Percentiles rank a stretch among this genome's conserved stretches.
Evolutionary conservation across 2,329 filamentous ascomycete genomes (phyloP).

Genomic region (Apiospora hydei): DNA sequence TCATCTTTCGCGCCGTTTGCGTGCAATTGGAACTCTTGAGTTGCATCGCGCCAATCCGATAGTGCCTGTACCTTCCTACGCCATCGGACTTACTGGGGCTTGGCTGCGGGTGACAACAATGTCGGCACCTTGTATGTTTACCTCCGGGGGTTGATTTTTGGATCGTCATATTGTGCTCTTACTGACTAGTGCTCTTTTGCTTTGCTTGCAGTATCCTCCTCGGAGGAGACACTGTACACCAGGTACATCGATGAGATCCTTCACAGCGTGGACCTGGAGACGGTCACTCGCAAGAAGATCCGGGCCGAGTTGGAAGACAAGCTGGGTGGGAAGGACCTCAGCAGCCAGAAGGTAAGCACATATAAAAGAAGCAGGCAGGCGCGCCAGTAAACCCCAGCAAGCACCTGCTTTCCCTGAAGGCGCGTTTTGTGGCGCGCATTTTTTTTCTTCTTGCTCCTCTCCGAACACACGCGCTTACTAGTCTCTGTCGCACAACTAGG

Average conservation of each 20-base stretch:
- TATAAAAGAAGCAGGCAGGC: neutral
- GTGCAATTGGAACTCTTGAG: constrained; percentile 2
- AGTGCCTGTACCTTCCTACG: neutral
- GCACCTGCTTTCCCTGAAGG: neutral
- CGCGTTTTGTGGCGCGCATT: constrained; percentile 3
- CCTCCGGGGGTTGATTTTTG: neutral
- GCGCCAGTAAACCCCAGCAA: neutral
- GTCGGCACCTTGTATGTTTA: constrained; percentile 19
- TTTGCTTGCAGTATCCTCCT: constrained; percentile 51
- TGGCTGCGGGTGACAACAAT: constrained; percentile 20
- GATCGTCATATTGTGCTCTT: neutral
- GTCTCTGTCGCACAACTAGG: constrained; percentile 48
- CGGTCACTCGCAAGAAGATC: constrained; percentile 70
- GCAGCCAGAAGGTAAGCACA: constrained; percentile 61
- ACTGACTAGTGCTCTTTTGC: neutral
- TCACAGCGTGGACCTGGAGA: constrained; percentile 63
- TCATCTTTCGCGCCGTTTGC: constrained; percentile 8
- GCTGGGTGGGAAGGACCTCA: constrained; percentile 64
- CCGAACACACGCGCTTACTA: constrained; percentile 24
- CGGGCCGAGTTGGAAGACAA: constrained; percentile 62
- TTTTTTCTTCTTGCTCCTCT: constrained; percentile 9
- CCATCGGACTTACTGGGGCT: constrained; percentile 14
- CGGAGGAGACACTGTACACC: constrained; percentile 61
- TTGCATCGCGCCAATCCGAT: constrained; percentile 6
- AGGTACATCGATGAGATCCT: constrained; percentile 68